Evolutionary conservation across 371 early-diverging fungal genomes (phyloP), one percentile per base, ranked within the genome.

Genomic region (Massospora cicadina): DNA sequence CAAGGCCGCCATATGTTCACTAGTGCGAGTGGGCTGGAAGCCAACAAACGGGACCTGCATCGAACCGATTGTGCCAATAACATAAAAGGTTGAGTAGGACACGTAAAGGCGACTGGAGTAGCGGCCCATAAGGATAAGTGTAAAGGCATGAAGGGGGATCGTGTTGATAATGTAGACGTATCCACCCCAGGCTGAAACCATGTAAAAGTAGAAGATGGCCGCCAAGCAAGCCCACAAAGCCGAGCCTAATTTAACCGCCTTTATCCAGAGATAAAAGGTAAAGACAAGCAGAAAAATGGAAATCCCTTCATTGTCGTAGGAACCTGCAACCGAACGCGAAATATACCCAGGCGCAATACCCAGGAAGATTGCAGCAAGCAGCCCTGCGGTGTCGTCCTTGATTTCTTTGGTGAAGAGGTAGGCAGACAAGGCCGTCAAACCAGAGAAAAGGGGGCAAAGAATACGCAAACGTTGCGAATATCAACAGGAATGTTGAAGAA

Each of bases 111-210:
- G 86, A 66, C 78, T 85, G 27, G 92, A 89, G 79, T 83, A 98
- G 54, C 96, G 83, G 28, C 98, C 98, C 95, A 98, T 98, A 62
- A 90, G 71, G 71, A 97, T 77, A 65, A 98, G 76, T 0, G 83
- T 88, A 75, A 97, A 92, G 25, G 81, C 98, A 70, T 98, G 98
- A 53, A 95, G 77, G n/a, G 97, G 98, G 28, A 99, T 89, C 72
- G 98, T 68, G 74, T 98, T 96, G 75, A 93, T 98, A 68, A 97
- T 98, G 70, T 98, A 99, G 55, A 97, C 95, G 73, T 98, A 98
- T 28, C 99, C 99, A 75, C 99, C 99, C 99, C 99, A 99, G 7
- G 98, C 90, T 2, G 95, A 87, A 1, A 98, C 98, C 98, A 98
- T 98, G 79, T 94, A 97, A 73, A 97, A 98, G 80, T 98, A 98